phyloP scores from a whole-genome alignment of 345 rosid genomes.

The Eucalyptus albens region DNA sequence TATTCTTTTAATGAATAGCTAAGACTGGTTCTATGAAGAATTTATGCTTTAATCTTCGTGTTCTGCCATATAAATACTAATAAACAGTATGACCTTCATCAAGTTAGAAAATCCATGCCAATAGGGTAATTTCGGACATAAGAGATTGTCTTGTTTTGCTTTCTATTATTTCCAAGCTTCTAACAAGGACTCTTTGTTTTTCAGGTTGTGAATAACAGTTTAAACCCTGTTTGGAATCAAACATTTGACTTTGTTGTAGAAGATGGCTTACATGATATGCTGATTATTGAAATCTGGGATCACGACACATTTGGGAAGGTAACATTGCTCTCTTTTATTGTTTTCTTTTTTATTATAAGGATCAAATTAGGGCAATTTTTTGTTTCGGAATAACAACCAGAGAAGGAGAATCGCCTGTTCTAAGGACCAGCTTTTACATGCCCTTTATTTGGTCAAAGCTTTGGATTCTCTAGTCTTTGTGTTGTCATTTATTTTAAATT shows the following conservation, averaged over 20 bases:
- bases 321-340: background rate
- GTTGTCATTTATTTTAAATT: background rate
- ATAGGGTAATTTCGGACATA: background rate
- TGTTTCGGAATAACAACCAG: background rate
- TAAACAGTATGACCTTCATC: background rate
- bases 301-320: slow-evolving; percentile 99
- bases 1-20: background rate
- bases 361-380: background rate
- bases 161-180: background rate
- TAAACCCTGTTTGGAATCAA: slow-evolving; percentile 98
- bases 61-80: background rate
- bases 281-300: slow-evolving; percentile 84
- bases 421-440: background rate
- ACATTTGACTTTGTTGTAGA: slow-evolving; percentile 97
- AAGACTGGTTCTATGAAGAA: background rate
- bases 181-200: background rate
- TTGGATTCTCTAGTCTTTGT: background rate
- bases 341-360: background rate
- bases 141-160: background rate
- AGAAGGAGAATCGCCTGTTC: background rate
- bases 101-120: background rate
- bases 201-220: slow-evolving; percentile 83
- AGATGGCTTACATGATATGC: slow-evolving; percentile 97
- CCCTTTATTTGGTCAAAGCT: background rate
- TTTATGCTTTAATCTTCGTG: background rate